Evolutionary conservation across 2,329 filamentous ascomycete species (phyloP).

Genomic region (Ilyonectria destructans): DNA sequence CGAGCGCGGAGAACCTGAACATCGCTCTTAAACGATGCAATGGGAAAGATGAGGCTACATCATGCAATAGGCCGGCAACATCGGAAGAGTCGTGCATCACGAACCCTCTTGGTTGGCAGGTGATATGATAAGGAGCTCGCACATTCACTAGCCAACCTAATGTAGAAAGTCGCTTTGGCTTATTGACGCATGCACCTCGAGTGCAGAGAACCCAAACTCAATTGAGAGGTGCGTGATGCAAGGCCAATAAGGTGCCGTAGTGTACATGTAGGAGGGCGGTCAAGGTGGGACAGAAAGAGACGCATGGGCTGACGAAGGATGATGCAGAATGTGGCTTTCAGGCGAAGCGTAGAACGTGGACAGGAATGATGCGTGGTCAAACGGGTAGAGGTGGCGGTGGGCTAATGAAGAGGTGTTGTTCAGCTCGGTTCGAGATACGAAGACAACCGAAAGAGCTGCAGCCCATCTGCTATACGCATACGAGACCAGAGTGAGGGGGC

Average conservation of each 20-base stretch:
- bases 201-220: not conserved
- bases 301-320: not conserved
- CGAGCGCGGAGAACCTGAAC: too few relatives aligned
- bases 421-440: not conserved
- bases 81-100: not conserved
- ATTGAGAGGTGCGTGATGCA: not conserved
- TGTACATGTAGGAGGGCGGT: not conserved
- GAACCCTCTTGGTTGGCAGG: not conserved
- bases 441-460: not conserved
- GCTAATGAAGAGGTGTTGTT: not conserved
- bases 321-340: not conserved
- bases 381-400: not conserved
- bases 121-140: not conserved
- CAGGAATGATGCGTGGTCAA: not conserved
- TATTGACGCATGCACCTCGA: not conserved
- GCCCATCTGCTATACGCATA: conserved; percentile 23
- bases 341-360: not conserved
- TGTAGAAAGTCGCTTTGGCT: not conserved
- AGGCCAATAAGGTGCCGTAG: not conserved
- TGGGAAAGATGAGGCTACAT: too few relatives aligned
- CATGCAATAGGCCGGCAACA: too few relatives aligned
- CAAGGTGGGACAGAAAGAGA: not conserved
- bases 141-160: not conserved
- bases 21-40: too few relatives aligned
- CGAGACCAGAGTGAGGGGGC: conserved; percentile 15